phyloP scores from a whole-genome alignment of 2,329 filamentous ascomycete genomes.

The Aspergillus tubingensis region DNA sequence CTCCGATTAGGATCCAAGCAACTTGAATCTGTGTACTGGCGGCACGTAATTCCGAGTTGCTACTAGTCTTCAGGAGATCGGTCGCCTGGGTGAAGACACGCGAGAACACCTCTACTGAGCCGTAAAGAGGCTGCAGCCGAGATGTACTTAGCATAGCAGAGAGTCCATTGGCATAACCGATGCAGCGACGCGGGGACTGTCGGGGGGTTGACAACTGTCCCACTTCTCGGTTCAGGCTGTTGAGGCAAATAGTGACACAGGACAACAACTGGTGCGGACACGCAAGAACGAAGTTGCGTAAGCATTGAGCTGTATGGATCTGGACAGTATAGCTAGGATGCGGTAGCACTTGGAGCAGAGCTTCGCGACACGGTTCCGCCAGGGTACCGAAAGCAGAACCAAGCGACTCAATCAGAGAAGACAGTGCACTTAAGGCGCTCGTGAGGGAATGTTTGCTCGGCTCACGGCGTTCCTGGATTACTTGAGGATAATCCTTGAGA shows the following conservation, averaged over 20 bases:
- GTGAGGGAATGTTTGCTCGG: conserved; percentile 85
- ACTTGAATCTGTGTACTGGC: conserved; percentile 96
- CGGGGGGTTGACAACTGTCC: conserved; percentile 72
- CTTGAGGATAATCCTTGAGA: conserved; percentile 91
- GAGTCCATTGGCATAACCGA: conserved; percentile 88
- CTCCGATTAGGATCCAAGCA: conserved; percentile 95
- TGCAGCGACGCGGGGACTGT: conserved; percentile 77
- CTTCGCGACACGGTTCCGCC: conserved; percentile 82
- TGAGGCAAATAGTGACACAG: conserved; percentile 93
- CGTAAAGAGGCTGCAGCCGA: conserved; percentile 82
- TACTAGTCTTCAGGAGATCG: conserved; percentile 85
- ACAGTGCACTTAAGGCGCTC: conserved; percentile 74
- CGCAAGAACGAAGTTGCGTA: conserved; percentile 83
- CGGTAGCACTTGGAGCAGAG: conserved; percentile 83
- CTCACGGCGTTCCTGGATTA: conserved; percentile 80
- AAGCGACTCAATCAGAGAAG: conserved; percentile 74
- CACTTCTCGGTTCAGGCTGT: conserved; percentile 85
- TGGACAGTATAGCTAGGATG: conserved; percentile 97
- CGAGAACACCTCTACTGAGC: conserved; percentile 93
- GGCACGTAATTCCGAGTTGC: conserved; percentile 83
- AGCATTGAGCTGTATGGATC: conserved; percentile 80
- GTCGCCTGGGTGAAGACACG: conserved; percentile 89
- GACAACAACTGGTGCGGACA: conserved; percentile 90
- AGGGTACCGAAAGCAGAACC: conserved; percentile 79
- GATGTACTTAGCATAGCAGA: conserved; percentile 90